These are phyloP conservation scores for Alternaria novae-zelandiae DNA, from an alignment of 2,329 filamentous ascomycete species.

Conservation along the genomic window DNA sequence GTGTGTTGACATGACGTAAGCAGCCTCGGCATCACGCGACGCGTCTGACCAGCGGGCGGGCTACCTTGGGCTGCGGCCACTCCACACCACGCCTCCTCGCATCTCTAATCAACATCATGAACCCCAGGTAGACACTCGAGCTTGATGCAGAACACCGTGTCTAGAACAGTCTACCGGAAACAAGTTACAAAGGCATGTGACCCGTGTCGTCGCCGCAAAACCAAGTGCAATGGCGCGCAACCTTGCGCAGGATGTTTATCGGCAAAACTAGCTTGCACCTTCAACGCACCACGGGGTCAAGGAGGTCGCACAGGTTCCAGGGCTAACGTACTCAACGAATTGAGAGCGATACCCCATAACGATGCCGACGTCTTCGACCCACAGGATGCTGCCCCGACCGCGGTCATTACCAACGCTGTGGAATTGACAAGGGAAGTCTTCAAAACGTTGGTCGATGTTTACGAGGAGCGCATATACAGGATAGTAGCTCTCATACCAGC, in stretches of 20 bases:
- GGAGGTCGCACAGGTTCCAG: conserved; percentile 37
- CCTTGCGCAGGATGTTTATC: conserved; percentile 75
- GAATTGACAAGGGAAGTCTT: conserved; percentile 59
- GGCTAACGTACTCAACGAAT: conserved; percentile 76
- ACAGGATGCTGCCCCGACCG: not conserved
- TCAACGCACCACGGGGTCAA: conserved; percentile 13
- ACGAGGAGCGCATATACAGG: conserved; percentile 70
- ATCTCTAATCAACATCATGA: not conserved
- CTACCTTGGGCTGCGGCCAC: not conserved
- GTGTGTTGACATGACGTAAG: not conserved
- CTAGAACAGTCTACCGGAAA: conserved; percentile 2
- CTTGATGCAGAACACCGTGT: conserved; percentile 7
- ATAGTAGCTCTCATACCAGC: conserved; percentile 49
- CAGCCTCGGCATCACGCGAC: not conserved
- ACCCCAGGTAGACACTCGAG: not conserved
- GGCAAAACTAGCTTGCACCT: conserved; percentile 52
- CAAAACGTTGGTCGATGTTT: conserved; percentile 71
- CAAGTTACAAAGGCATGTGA: conserved; percentile 65
- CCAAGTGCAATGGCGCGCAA: conserved; percentile 74
- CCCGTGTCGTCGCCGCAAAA: conserved; percentile 75
- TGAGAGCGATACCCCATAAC: conserved; percentile 67
- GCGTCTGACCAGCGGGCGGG: not conserved
- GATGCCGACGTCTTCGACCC: not conserved
- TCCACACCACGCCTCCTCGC: not conserved
- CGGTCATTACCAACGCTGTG: not conserved